Base-by-base conservation (phyloP, 176 grass and related monocot genomes). In the Melocanna baccifera region DNA sequence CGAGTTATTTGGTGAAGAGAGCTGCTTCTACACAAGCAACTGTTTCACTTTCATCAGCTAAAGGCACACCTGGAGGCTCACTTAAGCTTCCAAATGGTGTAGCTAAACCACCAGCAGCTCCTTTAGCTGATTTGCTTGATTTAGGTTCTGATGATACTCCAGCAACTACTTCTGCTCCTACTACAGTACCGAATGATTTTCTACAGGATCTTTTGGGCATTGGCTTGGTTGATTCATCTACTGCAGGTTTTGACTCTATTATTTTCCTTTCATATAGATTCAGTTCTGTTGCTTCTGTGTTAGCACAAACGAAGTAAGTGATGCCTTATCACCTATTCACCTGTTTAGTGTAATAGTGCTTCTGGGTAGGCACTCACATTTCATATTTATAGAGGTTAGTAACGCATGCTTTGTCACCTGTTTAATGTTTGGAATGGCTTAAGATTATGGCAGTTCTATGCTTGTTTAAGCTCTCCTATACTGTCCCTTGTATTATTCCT, bases 61-160 rank as follows among this genome's bases (percentile, higher is more conserved):
- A 92, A 86, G 73, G 43, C 59, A 61, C 85, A 70, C 32, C 83
- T 77, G 91, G 90, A 82, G 82, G 83, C 75, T 78, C 87, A 64
- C 75, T 91, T 80, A 99, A 92, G 84, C 71, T 94, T 75, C 89
- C 97, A 55, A 99, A 99, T 82, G 97, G 97, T 79, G 90, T 94
- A 75, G 86, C 88, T 41, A 99, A 99, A 65, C 93, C 88, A 78
- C 88, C 90, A 81, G 6, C 91, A 64, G 63, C 89, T 76, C 87
- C 90, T 15, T 87, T 99, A 59, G 85, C 90, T 19, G 93, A 99
- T 88, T 87, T 99, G 57, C 93, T 99, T 79, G 97, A 99, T 92
- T 89, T 99, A 56, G 91, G 84, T 79, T 90, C 88, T 37, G 97
- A 99, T 50, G 91, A 99, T 91, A 46, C 75, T 37, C 86, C 90